Evolutionary conservation across 352 stramenopile species (phyloP), one percentile per base, ranked within the genome.

Genomic region (Halophytophthora polymorphica): DNA sequence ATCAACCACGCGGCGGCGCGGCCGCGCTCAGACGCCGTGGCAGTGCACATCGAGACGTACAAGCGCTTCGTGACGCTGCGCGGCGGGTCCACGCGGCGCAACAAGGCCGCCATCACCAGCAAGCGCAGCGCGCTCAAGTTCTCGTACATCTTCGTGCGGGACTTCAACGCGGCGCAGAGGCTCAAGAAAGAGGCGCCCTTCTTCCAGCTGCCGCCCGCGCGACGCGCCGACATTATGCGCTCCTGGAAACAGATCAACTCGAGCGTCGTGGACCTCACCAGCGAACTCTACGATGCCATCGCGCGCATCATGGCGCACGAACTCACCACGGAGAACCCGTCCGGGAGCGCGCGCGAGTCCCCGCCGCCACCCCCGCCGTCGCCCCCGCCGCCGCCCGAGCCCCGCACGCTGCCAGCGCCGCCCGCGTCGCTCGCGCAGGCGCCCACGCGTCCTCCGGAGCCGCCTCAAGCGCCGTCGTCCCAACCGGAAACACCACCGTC

Each of bases 121-220:
- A 71, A 72, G 43, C 54, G 66, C 21, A 70, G 51, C 19, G 66
- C 58, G 13, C 42, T 75, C 18, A 68, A 68, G 28, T 66, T 70
- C 34, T 72, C 66, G 13, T 75, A 64, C 39, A 36, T 71, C 0
- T 67, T 53, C 12, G 41, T 75, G 19, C 45, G 58, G 2, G 58
- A 65, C 18, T 74, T 71, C 25, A 29, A 74, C 25, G 39, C 10
- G 28, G 42, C 49, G 33, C 61, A 74, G 41, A 61, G 39, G 22
- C 6, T n/a, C 3, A 44, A 45, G 10, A 36, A 61, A 2, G 14
- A 41, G 13, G 47, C 33, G 12, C 18, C 50, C 8, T 75, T 61
- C 51, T 75, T 75, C 54, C 58, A 71, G 18, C 49, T 75, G 15
- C 29, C 55, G 10, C n/a, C 29, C 13, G 19, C n/a, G 0, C 31